Percentiles rank a stretch among this genome's conserved stretches.
Conservation (phyloP, 768 basidiomycete genomes). For the Boletales sp. region DNA sequence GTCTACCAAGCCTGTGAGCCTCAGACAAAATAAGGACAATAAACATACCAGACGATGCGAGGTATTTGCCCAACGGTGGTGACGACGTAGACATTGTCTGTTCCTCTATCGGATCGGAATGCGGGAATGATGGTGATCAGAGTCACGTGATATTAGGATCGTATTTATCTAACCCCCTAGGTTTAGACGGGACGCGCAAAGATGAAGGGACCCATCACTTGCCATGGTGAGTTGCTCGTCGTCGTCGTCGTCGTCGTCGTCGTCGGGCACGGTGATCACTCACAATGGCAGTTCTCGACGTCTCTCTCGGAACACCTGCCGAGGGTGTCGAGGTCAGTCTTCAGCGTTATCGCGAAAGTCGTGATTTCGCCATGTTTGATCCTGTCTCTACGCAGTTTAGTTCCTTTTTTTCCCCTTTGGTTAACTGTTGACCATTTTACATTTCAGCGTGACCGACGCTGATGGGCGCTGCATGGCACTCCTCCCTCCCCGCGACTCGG, state of each 20-base stretch:
- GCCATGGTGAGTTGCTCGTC: conserved; percentile 60
- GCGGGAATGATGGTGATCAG: conserved; percentile 4
- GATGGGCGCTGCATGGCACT: conserved; percentile 83
- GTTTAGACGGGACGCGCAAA: neutral
- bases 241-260: neutral
- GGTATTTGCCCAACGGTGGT: conserved; percentile 81
- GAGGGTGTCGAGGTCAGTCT: conserved; percentile 62
- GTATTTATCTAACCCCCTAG: neutral
- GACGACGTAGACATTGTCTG: conserved; percentile 24
- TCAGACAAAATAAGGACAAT: neutral
- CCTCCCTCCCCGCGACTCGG: conserved; percentile 52
- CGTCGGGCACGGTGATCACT: neutral
- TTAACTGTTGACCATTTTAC: neutral
- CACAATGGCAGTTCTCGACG: conserved; percentile 68
- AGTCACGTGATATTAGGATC: conserved; percentile 6
- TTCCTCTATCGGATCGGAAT: conserved; percentile 15
- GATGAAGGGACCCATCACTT: conserved; percentile 82
- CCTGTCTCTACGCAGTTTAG: conserved; percentile 60
- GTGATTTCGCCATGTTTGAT: conserved; percentile 44
- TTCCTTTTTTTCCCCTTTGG: neutral
- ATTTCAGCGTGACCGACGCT: conserved; percentile 63
- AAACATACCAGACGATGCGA: conserved; percentile 82
- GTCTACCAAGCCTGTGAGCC: conserved; percentile 43
- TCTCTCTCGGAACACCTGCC: conserved; percentile 80
- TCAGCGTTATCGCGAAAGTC: conserved; percentile 44